Evolutionary conservation across 257 asterid species (phyloP).

Genomic region (Primulina huaijiensis): DNA sequence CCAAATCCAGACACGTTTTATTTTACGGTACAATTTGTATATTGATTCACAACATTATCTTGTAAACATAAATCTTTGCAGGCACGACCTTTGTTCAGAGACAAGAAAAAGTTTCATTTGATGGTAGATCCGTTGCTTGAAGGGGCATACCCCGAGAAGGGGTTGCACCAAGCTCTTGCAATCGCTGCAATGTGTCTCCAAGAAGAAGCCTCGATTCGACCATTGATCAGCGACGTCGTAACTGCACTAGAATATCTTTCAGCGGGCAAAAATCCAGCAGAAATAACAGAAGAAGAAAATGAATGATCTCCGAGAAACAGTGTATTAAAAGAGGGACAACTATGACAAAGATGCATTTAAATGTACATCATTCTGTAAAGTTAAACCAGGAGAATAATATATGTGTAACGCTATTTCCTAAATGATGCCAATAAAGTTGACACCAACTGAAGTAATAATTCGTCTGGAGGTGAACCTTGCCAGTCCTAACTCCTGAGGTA

Average conservation of each 20-base stretch:
- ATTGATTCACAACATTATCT: not conserved
- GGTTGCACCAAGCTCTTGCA: constrained; percentile 56
- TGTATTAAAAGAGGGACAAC: not conserved
- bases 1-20: not conserved
- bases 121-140: constrained; percentile 51
- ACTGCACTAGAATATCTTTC: constrained; percentile 40
- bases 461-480: no score
- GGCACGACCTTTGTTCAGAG: constrained; percentile 60
- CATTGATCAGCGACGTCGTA: constrained; percentile 51
- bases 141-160: constrained; percentile 48
- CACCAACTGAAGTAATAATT: no score
- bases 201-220: constrained; percentile 55
- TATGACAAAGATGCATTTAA: not conserved
- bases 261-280: not conserved
- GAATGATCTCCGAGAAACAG: not conserved
- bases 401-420: no score
- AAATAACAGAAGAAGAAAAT: not conserved
- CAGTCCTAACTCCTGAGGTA: no score
- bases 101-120: constrained; percentile 45
- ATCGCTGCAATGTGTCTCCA: constrained; percentile 69
- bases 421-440: no score
- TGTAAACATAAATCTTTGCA: constrained; percentile 17
- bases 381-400: not conserved
- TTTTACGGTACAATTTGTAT: not conserved
- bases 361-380: not conserved